These are phyloP conservation scores for Pyrrhoderma lamaoense DNA, from an alignment of 1,284 basidiomycete species.

Conservation along the genomic window DNA sequence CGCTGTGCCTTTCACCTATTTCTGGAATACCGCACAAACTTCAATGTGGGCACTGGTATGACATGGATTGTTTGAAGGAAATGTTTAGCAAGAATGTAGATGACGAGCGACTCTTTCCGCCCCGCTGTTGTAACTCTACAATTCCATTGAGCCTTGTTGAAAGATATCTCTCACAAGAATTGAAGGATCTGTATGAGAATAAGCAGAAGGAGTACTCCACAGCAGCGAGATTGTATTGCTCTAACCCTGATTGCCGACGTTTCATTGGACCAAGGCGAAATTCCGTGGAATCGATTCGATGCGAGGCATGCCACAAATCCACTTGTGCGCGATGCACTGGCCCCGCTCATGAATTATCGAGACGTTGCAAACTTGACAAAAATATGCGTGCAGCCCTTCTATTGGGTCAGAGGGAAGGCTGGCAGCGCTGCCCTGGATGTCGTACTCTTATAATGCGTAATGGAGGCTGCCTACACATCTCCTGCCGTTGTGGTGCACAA, in stretches of 20 bases:
- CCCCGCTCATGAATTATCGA: conserved; percentile 27
- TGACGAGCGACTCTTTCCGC: conserved; percentile 39
- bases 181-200: conserved; percentile 25
- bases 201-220: conserved; percentile 33
- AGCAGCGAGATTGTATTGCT: conserved; percentile 37
- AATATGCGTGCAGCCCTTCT: conserved; percentile 29
- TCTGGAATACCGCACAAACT: conserved; percentile 26
- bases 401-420: conserved; percentile 36
- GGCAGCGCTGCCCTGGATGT: conserved; percentile 45
- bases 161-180: conserved; percentile 24
- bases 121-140: conserved; percentile 34
- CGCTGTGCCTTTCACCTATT: conserved; percentile 32
- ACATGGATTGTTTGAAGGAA: conserved; percentile 31
- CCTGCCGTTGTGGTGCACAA: conserved; percentile 39
- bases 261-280: conserved; percentile 41
- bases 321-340: conserved; percentile 14
- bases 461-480: conserved; percentile 46
- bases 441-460: conserved; percentile 36
- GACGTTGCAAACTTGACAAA: conserved; percentile 23
- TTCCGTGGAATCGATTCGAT: conserved; percentile 40
- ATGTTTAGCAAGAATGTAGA: conserved; percentile 32
- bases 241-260: conserved; percentile 37
- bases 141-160: conserved; percentile 28
- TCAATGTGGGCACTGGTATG: conserved; percentile 36
- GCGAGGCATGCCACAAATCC: conserved; percentile 17